Evolutionary conservation across 345 rosid genomes (phyloP).

Genomic region (Nasturtium officinale): DNA sequence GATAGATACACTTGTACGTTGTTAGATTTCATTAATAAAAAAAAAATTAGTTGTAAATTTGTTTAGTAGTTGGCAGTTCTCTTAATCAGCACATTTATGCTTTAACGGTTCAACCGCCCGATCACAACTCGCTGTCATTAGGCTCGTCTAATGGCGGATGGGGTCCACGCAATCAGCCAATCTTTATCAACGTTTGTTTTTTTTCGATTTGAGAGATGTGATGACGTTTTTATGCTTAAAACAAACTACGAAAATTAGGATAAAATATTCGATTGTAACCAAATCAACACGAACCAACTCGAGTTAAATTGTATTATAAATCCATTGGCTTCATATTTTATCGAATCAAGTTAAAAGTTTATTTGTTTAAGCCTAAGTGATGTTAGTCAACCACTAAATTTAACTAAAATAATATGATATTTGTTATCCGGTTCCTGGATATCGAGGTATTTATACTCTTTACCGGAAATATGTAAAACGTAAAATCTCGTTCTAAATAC

Average conservation of each 20-base stretch:
- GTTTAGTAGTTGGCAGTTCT: neutral
- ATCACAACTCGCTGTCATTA: neutral
- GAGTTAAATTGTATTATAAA: neutral
- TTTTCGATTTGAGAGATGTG: too few relatives aligned
- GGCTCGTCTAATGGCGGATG: too few relatives aligned
- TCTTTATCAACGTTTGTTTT: too few relatives aligned
- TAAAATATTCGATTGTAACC: neutral
- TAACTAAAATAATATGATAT: neutral
- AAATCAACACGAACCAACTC: neutral
- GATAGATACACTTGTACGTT: neutral
- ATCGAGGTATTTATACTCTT: neutral
- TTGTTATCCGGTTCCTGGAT: neutral
- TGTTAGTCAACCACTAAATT: neutral
- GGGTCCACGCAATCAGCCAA: too few relatives aligned
- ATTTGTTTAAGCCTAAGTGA: neutral
- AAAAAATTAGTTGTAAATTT: neutral
- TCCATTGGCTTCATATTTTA: neutral
- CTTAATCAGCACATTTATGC: neutral
- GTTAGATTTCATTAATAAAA: neutral
- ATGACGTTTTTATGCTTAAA: too few relatives aligned
- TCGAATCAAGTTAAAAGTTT: neutral
- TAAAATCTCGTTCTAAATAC: too few relatives aligned
- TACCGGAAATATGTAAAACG: neutral
- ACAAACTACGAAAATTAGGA: neutral
- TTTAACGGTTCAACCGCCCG: conserved; percentile 18